phyloP scores from a whole-genome alignment of 1,284 basidiomycete species.

The Boletus smithii region DNA sequence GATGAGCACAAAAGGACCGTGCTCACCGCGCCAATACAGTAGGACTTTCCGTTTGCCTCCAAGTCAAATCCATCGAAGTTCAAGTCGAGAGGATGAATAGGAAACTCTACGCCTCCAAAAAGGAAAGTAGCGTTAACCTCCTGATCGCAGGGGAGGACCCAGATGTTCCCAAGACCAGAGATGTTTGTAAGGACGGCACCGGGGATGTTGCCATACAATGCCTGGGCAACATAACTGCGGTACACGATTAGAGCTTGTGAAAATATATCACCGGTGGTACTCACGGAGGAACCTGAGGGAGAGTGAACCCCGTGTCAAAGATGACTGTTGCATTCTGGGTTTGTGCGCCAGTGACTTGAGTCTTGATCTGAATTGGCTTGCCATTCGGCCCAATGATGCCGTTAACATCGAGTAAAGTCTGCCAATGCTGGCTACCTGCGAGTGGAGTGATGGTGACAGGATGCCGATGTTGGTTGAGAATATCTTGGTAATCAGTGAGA shows the following conservation, averaged over 20 bases:
- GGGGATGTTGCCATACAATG: conserved; percentile 52
- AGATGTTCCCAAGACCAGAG: conserved; percentile 44
- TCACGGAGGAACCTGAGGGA: conserved; percentile 61
- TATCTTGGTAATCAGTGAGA: conserved; percentile 38
- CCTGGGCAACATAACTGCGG: conserved; percentile 48
- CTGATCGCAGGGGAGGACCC: conserved; percentile 55
- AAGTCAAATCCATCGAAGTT: conserved; percentile 25
- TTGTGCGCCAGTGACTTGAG: conserved; percentile 41
- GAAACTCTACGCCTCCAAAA: conserved; percentile 50
- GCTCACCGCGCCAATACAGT: conserved; percentile 50
- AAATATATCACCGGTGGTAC: conserved; percentile 10
- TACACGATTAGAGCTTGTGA: conserved; percentile 1
- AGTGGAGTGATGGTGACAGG: conserved; percentile 38
- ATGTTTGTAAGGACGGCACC: conserved; percentile 49
- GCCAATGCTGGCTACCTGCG: conserved; percentile 48
- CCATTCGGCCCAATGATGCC: conserved; percentile 52
- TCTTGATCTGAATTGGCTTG: conserved; percentile 42
- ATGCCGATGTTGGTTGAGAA: conserved; percentile 44
- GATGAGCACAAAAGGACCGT: background rate
- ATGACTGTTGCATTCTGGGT: conserved; percentile 50
- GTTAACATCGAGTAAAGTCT: conserved; percentile 46
- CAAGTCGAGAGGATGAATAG: conserved; percentile 60
- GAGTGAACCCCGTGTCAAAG: conserved; percentile 66
- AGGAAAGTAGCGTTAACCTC: conserved; percentile 62
- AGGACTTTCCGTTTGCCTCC: conserved; percentile 31